Conservation (phyloP, 2,329 filamentous ascomycete genomes). For the Chaetomiaceae sp. region DNA sequence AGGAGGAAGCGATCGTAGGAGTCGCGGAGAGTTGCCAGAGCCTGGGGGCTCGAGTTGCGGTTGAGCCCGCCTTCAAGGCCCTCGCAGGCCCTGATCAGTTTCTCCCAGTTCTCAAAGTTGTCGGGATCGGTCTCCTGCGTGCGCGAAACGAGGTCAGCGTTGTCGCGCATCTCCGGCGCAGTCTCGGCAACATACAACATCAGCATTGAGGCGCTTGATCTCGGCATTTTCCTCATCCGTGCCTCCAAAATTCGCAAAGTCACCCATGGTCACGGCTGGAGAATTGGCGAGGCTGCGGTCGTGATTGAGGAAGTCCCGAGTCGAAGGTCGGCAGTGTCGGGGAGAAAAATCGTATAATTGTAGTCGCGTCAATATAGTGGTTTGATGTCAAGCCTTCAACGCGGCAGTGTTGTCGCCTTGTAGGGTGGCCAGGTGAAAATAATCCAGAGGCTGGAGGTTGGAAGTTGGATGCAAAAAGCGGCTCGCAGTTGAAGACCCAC, state of each 20-base stretch:
- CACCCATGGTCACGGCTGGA: slow-evolving; percentile 52
- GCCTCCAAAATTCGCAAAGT: slow-evolving; percentile 65
- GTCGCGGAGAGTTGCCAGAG: slow-evolving; percentile 80
- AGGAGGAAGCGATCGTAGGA: slow-evolving; percentile 89
- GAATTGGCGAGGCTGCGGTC: background rate
- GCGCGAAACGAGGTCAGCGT: slow-evolving; percentile 4
- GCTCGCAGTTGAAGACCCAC: slow-evolving; percentile 10
- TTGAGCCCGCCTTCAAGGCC: slow-evolving; percentile 87
- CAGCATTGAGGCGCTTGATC: slow-evolving; percentile 71
- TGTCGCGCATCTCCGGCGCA: background rate
- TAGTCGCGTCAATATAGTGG: slow-evolving; percentile 1
- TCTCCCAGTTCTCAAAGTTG: slow-evolving; percentile 93
- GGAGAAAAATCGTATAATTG: background rate
- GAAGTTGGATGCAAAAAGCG: slow-evolving; percentile 16
- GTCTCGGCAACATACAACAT: slow-evolving; percentile 59
- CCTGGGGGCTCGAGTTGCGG: slow-evolving; percentile 91
- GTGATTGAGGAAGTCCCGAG: background rate
- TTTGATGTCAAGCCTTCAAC: background rate
- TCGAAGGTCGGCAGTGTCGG: background rate
- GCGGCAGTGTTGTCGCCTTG: background rate
- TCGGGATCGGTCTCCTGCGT: slow-evolving; percentile 66
- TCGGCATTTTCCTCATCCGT: slow-evolving; percentile 78
- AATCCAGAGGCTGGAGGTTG: slow-evolving; percentile 13
- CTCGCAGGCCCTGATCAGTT: slow-evolving; percentile 78
- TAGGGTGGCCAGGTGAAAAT: background rate